Conservation (phyloP, 2,329 filamentous ascomycete species). For the Pyrenophora seminiperda region DNA sequence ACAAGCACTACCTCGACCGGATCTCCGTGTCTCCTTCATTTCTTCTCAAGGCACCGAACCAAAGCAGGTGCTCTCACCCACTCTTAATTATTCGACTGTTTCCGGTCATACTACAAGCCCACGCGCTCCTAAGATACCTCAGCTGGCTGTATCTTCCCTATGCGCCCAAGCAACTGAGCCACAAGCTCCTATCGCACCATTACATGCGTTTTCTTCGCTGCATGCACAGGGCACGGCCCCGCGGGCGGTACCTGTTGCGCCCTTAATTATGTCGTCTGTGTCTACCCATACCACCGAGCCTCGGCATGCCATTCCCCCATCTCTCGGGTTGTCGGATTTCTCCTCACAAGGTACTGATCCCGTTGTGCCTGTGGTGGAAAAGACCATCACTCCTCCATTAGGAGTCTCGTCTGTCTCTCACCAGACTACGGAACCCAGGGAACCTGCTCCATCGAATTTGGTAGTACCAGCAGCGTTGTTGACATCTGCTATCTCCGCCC, state of each 20-base stretch:
- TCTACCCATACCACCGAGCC: slow-evolving; percentile 36
- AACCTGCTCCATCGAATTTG: slow-evolving; percentile 24
- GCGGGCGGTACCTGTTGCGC: slow-evolving; percentile 14
- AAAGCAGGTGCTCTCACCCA: slow-evolving; percentile 18
- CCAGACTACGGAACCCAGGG: slow-evolving; percentile 35
- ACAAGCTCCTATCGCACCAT: slow-evolving; percentile 15
- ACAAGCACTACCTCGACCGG: slow-evolving; percentile 18
- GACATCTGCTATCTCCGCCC: slow-evolving; percentile 37
- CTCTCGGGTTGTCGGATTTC: slow-evolving; percentile 28
- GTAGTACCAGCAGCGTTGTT: slow-evolving; percentile 26
- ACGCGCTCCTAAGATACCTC: slow-evolving; percentile 17
- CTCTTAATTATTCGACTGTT: slow-evolving; percentile 34
- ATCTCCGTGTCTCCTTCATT: slow-evolving; percentile 31
- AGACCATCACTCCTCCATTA: slow-evolving; percentile 34
- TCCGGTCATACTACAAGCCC: slow-evolving; percentile 36
- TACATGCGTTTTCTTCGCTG: slow-evolving; percentile 27
- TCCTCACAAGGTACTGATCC: slow-evolving; percentile 34
- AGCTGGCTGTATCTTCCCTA: slow-evolving; percentile 25
- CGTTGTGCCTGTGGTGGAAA: slow-evolving; percentile 35
- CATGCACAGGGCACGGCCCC: slow-evolving; percentile 32
- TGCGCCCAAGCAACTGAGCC: slow-evolving; percentile 34
- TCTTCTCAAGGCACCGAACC: slow-evolving; percentile 31
- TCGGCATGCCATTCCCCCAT: slow-evolving; percentile 16
- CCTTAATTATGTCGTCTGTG: slow-evolving; percentile 31
- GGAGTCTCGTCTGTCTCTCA: slow-evolving; percentile 35